Evolutionary conservation across 2,329 filamentous ascomycete genomes (phyloP), one percentile per base, ranked within the genome.

Genomic region (Fusarium concolor): DNA sequence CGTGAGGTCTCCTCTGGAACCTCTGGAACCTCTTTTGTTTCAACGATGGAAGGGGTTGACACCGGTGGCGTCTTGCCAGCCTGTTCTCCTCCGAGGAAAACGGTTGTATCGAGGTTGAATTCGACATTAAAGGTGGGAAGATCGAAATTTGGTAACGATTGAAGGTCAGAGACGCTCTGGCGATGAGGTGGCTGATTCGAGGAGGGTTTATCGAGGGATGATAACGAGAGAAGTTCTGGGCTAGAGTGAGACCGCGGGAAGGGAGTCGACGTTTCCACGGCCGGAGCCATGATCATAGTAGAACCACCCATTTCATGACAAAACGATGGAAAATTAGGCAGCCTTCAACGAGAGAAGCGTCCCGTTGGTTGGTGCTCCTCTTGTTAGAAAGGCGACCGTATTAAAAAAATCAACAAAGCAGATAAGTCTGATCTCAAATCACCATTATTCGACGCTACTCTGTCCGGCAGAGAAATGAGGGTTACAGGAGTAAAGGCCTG

Each of bases 41-140:
- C 71, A 47, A 72, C 46, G 31, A 71, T 61, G 29, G 72, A 50
- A 43, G 56, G 47, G 37, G 60, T 44, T 57, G 65, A 47, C 26
- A 65, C 57, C 26, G 67, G 55, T 20, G 56, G 41, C 22, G 56
- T 39, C 44, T 70, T 72, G 33, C 62, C 55, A 49, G 52, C 44
- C 43, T 60, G 52, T 56, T 63, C 65, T 28, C 47, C 71, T 61
- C 78, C 76, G 67, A 83, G 72, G 43, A 78, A 81, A 28, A 86
- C 75, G 18, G 79, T 81, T 6, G 81, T 81, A 68, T 85, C 81
- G 72, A 87, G 79, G 41, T 84, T 78, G 67, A 82, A 78, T 66
- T 81, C 81, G 70, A 84, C 79, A 65, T 86, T 83, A 75, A 88
- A 84, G 1, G 83, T 83, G 37, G 85, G 83, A 33, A 88, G 76